Evolutionary conservation across 2,329 filamentous ascomycete species (phyloP), one percentile per base, ranked within the genome.

Genomic region (Fusarium transvaalense): DNA sequence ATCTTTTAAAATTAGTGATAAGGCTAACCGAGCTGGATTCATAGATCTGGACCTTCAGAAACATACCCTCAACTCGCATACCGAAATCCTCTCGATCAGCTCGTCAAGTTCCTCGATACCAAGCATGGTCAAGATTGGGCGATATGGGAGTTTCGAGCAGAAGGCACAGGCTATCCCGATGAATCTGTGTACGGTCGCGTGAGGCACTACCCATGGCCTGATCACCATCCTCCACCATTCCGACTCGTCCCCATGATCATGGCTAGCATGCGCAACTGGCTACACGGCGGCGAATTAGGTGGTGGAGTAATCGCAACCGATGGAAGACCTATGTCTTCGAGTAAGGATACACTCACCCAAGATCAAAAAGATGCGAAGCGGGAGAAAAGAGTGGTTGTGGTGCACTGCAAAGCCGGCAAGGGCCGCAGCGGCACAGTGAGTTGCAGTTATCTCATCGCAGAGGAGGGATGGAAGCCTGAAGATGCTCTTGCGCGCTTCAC

Each of bases 371-470:
- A 75, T 6, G 69, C 77, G 37, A 78, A 77, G 51, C 75, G 79
- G 34, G 76, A 76, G 43, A 77, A 79, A 37, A 85, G 93, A 34
- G 93, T 98, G 0, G 91, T 91, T 0, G 94, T 98, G 9, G 93
- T 98, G 10, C 96, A 99, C 79, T 98, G 96, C 83, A 98, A 98
- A 78, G 96, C 96, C 2, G 96, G 96, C 4, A 99, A 99, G 79
- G 96, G 96, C 2, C 86, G 96, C 51, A 97, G 93, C 69, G 96
- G 96, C 6, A 97, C 93, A 0, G 89, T 93, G 73, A 90, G 91
- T 31, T 97, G 93, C 79, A 92, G 91, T 72, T 98, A 97, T 77
- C 83, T 99, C 60, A 96, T 99, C 73, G 90, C 92, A 10, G 92
- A 98, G 76, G 92, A 96, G 75, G 86, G 85, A 1, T 88, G 86